These are phyloP conservation scores for Pinus albicaulis DNA, from an alignment of 75 land plant species.

Conservation along the genomic window DNA sequence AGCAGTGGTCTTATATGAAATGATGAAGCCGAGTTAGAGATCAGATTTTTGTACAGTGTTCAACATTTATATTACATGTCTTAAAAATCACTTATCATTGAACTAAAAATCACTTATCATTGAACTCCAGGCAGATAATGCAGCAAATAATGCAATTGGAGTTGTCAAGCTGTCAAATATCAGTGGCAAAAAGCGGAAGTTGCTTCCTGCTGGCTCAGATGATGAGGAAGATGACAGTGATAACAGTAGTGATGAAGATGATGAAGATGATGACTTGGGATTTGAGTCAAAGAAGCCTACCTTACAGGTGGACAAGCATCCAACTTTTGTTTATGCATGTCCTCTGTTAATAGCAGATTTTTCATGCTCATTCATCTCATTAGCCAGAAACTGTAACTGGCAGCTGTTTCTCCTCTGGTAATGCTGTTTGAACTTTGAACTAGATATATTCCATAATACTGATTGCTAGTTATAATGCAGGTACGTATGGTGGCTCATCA, in stretches of 20 bases:
- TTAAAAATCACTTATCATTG: not conserved
- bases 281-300: conserved; percentile 39
- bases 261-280: conserved; percentile 45
- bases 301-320: conserved; percentile 44
- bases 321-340: not conserved
- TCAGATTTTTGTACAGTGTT: not conserved
- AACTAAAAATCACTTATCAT: conserved; percentile 10
- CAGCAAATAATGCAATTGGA: conserved; percentile 75
- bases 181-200: conserved; percentile 66
- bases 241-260: conserved; percentile 67
- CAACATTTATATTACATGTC: not conserved
- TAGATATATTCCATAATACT: too few species aligned
- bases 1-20: not conserved
- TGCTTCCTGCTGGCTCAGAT: conserved; percentile 32
- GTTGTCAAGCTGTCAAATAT: conserved; percentile 73
- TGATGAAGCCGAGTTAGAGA: not conserved
- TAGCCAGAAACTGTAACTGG: too few species aligned
- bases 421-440: too few species aligned
- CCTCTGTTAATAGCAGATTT: too few species aligned
- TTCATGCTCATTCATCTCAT: too few species aligned
- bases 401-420: too few species aligned
- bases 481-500: conserved; percentile 84
- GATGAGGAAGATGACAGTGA: conserved; percentile 54
- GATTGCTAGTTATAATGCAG: conserved; percentile 25
- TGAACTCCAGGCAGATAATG: conserved; percentile 72